Evolutionary conservation across 192 early-diverging fungal genomes (phyloP).

Genomic region (Coemansia asiatica): DNA sequence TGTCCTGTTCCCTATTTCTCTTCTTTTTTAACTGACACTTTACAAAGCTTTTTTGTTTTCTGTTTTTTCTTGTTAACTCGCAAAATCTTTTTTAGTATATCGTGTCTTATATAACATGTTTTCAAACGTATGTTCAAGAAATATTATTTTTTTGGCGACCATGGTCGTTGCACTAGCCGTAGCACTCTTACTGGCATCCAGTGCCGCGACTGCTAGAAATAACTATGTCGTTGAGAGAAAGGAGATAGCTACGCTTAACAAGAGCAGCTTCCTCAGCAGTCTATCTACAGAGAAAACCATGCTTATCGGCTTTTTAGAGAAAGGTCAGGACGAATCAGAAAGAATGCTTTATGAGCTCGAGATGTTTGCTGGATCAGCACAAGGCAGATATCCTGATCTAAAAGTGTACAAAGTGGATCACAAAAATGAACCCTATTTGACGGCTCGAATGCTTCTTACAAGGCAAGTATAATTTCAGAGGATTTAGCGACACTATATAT

Average conservation of each 20-base stretch:
- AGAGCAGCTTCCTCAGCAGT: conserved; percentile 20
- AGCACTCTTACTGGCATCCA: background rate
- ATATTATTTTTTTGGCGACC: background rate
- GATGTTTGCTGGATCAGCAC: conserved; percentile 21
- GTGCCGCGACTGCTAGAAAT: background rate
- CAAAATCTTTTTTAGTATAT: background rate
- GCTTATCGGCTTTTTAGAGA: conserved; percentile 32
- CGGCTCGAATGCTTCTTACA: conserved; percentile 40
- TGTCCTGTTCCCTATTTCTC: background rate
- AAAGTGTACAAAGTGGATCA: conserved; percentile 37
- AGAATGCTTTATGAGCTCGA: conserved; percentile 16
- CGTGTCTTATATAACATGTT: background rate
- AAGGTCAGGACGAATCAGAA: conserved; percentile 21
- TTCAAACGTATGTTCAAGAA: background rate
- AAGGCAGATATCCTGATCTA: conserved; percentile 21
- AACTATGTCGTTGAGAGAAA: background rate
- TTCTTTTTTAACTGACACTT: background rate
- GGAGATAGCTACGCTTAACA: conserved; percentile 19
- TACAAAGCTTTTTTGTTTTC: background rate
- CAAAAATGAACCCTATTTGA: conserved; percentile 38
- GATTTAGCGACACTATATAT: no score
- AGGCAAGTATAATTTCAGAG: no score
- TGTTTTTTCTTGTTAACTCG: background rate
- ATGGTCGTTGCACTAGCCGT: background rate
- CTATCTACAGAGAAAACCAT: conserved; percentile 23